Conservation (phyloP, 2,329 filamentous ascomycete genomes). For the Xylaria polymorpha region DNA sequence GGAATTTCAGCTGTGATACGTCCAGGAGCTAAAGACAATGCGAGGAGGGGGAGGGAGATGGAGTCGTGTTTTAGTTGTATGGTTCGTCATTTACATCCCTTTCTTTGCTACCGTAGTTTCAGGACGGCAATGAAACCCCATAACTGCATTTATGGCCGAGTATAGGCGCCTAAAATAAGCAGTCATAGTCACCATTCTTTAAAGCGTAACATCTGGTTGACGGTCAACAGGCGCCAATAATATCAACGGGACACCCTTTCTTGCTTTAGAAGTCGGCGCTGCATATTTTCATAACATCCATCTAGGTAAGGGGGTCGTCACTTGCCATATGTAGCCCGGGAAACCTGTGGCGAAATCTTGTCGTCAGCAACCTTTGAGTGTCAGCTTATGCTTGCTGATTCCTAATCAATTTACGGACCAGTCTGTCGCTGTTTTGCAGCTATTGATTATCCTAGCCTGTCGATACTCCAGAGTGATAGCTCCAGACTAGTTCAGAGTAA, state of each 20-base stretch:
- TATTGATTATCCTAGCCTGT: not conserved
- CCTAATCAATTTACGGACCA: not conserved
- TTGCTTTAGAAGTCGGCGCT: too few relatives aligned
- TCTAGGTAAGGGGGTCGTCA: not conserved
- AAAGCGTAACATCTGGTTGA: not conserved
- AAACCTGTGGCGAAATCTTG: not conserved
- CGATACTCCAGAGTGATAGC: not conserved
- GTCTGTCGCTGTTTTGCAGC: not conserved
- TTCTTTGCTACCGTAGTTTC: not conserved
- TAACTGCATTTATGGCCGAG: not conserved
- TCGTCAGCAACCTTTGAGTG: not conserved
- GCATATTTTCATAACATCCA: not conserved
- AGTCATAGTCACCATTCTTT: not conserved
- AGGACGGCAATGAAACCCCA: not conserved
- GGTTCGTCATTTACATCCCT: not conserved
- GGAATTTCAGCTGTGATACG: not conserved
- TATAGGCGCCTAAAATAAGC: not conserved
- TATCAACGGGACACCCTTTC: not conserved
- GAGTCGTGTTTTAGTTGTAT: slow-evolving; percentile 2
- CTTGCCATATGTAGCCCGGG: not conserved
- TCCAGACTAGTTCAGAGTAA: not conserved
- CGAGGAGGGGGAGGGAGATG: too few relatives aligned
- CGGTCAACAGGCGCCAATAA: not conserved
- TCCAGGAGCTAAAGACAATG: not conserved
- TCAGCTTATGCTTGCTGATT: not conserved